Evolutionary conservation across 208 protist species (phyloP).

Genomic region (Trypanosoma avium): DNA sequence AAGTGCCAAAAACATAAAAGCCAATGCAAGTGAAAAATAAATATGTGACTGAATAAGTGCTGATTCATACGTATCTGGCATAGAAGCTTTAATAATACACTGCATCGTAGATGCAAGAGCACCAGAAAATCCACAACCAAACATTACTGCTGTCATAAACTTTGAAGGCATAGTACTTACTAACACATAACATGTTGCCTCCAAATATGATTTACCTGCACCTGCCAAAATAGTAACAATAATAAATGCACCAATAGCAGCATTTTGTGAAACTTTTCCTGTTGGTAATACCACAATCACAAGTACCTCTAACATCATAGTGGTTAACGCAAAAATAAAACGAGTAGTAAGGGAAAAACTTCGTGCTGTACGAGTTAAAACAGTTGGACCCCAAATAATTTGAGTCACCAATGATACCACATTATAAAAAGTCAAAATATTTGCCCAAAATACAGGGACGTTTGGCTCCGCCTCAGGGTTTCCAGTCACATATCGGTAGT

Average conservation of each 20-base stretch:
- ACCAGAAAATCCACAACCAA: constrained; percentile 79
- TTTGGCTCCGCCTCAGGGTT: constrained; percentile 45
- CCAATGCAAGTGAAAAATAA: constrained; percentile 76
- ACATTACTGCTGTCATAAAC: constrained; percentile 89
- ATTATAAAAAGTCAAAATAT: constrained; percentile 84
- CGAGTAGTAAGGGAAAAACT: constrained; percentile 54
- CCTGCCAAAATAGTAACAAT: constrained; percentile 58
- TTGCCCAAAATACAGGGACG: constrained; percentile 53
- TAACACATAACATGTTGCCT: constrained; percentile 85
- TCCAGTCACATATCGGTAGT: constrained; percentile 79
- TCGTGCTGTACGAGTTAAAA: constrained; percentile 51
- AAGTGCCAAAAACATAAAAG: constrained; percentile 57
- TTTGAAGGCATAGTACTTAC: constrained; percentile 70
- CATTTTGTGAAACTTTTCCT: constrained; percentile 38
- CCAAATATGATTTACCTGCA: constrained; percentile 74
- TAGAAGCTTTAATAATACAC: constrained; percentile 83
- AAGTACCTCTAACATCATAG: constrained; percentile 72
- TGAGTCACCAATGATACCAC: constrained; percentile 68
- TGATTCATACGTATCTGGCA: constrained; percentile 46
- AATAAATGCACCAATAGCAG: constrained; percentile 70
- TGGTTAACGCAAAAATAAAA: constrained; percentile 46
- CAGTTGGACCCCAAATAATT: constrained; percentile 60
- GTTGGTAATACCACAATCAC: constrained; percentile 59
- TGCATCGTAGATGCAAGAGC: constrained; percentile 67
- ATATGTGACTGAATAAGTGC: constrained; percentile 55